Conservation (phyloP, 2,329 filamentous ascomycete species). For the Fusarium torreyae region DNA sequence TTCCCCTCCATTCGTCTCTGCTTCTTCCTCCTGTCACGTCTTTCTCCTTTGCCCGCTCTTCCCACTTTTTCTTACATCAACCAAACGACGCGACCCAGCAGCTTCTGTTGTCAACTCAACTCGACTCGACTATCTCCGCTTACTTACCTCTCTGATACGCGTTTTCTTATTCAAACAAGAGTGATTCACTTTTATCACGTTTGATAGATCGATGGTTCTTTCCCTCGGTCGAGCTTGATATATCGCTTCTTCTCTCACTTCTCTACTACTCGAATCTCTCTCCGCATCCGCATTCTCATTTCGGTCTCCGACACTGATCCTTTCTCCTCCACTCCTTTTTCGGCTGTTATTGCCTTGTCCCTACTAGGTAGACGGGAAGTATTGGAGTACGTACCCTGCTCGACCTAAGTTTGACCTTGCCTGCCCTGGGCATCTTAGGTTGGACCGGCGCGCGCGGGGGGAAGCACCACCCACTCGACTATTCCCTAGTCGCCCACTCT, state of each 20-base stretch:
- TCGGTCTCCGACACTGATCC: conserved; percentile 26
- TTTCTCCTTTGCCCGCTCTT: conserved; percentile 24
- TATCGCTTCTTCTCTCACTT: background rate
- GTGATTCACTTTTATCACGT: conserved; percentile 21
- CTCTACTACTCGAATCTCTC: conserved; percentile 3
- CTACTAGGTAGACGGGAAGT: conserved; percentile 20
- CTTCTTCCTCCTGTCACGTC: conserved; percentile 30
- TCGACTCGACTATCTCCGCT: conserved; percentile 11
- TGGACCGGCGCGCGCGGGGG: conserved; percentile 43
- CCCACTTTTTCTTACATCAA: conserved; percentile 44
- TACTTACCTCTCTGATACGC: conserved; percentile 14
- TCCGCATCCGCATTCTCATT: conserved; percentile 21
- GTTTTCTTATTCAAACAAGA: conserved; percentile 7
- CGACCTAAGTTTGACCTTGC: conserved; percentile 18
- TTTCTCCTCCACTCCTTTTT: conserved; percentile 36
- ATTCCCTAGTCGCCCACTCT: conserved; percentile 39
- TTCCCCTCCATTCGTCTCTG: conserved; percentile 23
- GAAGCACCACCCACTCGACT: conserved; percentile 39
- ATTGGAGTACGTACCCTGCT: conserved; percentile 38
- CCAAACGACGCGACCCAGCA: conserved; percentile 33
- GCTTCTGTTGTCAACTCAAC: conserved; percentile 3
- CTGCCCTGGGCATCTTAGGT: conserved; percentile 35
- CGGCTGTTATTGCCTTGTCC: conserved; percentile 25
- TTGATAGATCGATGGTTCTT: background rate
- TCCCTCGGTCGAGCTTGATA: conserved; percentile 13